Conservation (phyloP, 2,329 filamentous ascomycete genomes). For the Fusarium protoensiforme region DNA sequence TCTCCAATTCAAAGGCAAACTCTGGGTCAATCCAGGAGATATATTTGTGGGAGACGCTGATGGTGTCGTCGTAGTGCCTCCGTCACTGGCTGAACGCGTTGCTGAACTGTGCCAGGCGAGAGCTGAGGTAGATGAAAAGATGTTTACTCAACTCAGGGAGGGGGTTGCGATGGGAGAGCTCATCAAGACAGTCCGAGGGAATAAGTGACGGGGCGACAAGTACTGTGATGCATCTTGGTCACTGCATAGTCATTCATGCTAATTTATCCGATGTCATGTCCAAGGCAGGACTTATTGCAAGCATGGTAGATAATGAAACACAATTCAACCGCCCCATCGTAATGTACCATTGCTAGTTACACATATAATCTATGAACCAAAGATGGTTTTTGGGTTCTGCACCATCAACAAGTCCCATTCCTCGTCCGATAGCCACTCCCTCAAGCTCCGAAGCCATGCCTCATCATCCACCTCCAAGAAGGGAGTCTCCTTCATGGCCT, state of each 20-base stretch:
- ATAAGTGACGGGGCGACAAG: neutral
- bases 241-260: neutral
- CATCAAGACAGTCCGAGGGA: conserved; percentile 1
- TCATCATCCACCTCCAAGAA: conserved; percentile 39
- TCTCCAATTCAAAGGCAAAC: conserved; percentile 39
- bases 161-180: conserved; percentile 15
- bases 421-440: conserved; percentile 37
- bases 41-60: conserved; percentile 44
- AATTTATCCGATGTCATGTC: neutral
- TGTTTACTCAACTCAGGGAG: conserved; percentile 19
- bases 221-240: neutral
- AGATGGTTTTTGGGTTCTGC: conserved; percentile 16
- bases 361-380: neutral
- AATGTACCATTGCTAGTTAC: neutral
- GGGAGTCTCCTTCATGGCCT: conserved; percentile 47
- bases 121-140: conserved; percentile 45
- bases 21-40: conserved; percentile 46
- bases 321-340: neutral
- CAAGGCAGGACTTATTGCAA: neutral
- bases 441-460: conserved; percentile 36
- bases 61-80: conserved; percentile 44
- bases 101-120: conserved; percentile 43
- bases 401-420: conserved; percentile 39
- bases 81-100: conserved; percentile 35
- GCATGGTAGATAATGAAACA: neutral